Conservation (phyloP, 768 basidiomycete genomes). For the Obba rivulosa region DNA sequence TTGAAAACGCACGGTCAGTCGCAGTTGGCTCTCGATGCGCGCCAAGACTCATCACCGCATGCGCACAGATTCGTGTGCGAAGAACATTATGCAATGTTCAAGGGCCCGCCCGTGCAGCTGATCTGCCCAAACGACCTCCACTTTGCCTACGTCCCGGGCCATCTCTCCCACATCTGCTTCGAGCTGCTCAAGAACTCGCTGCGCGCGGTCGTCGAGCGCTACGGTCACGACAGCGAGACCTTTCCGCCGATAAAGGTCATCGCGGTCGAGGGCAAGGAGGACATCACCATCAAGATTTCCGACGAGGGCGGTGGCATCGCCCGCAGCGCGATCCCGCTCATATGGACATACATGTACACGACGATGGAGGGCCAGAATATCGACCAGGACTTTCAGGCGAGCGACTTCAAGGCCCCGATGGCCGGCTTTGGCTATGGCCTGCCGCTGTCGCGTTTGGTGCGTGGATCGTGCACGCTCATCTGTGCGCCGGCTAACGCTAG, state of each 20-base stretch:
- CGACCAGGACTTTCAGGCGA: conserved; percentile 73
- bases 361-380: conserved; percentile 71
- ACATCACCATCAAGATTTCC: conserved; percentile 97
- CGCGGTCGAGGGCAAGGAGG: conserved; percentile 95
- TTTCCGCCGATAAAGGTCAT: conserved; percentile 92
- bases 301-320: conserved; percentile 97
- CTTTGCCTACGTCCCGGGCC: conserved; percentile 95
- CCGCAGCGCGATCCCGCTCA: conserved; percentile 81
- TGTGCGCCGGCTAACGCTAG: not conserved
- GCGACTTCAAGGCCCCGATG: conserved; percentile 97
- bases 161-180: conserved; percentile 94
- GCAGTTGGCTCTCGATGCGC: not conserved
- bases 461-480: conserved; percentile 22
- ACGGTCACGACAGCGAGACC: conserved; percentile 76
- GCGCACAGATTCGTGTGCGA: conserved; percentile 71
- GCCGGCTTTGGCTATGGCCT: conserved; percentile 95
- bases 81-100: conserved; percentile 92
- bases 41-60: not conserved
- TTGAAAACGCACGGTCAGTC: conserved; percentile 76
- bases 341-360: conserved; percentile 99
- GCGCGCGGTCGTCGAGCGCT: conserved; percentile 91
- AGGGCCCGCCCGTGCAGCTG: conserved; percentile 92
- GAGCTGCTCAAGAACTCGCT: conserved; percentile 97
- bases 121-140: conserved; percentile 84
- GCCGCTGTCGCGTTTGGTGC: conserved; percentile 83